Evolutionary conservation across 2,329 filamentous ascomycete species (phyloP).

Genomic region (Bipolaris oryzae): DNA sequence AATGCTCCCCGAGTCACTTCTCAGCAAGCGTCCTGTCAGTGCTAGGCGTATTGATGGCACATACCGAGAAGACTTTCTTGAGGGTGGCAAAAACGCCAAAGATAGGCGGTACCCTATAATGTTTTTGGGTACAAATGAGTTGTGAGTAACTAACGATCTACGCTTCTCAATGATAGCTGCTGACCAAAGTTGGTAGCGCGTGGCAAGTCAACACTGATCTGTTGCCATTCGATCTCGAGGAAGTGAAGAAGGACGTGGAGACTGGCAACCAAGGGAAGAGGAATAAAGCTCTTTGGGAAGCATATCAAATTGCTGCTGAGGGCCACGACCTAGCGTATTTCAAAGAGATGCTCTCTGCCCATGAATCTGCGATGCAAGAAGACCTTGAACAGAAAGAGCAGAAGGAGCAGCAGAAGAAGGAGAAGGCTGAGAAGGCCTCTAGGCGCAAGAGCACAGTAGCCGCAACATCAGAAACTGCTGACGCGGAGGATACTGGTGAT

Average conservation of each 20-base stretch:
- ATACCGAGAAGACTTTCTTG: slow-evolving; percentile 84
- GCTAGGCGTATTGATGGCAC: slow-evolving; percentile 82
- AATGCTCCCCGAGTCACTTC: slow-evolving; percentile 82
- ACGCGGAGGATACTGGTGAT: slow-evolving; percentile 49
- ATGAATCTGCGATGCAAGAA: slow-evolving; percentile 61
- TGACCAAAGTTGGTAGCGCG: slow-evolving; percentile 62
- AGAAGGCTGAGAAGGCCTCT: slow-evolving; percentile 63
- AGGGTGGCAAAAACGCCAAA: slow-evolving; percentile 82
- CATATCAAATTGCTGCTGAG: slow-evolving; percentile 80
- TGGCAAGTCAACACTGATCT: slow-evolving; percentile 90
- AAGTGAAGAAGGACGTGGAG: slow-evolving; percentile 72
- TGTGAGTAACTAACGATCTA: slow-evolving; percentile 68
- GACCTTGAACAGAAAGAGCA: slow-evolving; percentile 69
- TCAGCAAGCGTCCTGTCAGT: slow-evolving; percentile 81
- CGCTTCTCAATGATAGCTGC: not conserved
- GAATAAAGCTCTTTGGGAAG: slow-evolving; percentile 77
- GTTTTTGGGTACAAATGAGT: slow-evolving; percentile 95
- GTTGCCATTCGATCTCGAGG: slow-evolving; percentile 74
- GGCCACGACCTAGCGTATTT: slow-evolving; percentile 79
- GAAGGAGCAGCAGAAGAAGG: slow-evolving; percentile 65
- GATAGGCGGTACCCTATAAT: slow-evolving; percentile 93
- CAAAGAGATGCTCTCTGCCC: slow-evolving; percentile 73
- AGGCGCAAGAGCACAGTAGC: slow-evolving; percentile 49
- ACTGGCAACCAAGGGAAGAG: slow-evolving; percentile 82
- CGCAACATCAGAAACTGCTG: slow-evolving; percentile 44